Conservation (phyloP, 768 basidiomycete genomes). For the Lanmaoa pseudosensibilis region DNA sequence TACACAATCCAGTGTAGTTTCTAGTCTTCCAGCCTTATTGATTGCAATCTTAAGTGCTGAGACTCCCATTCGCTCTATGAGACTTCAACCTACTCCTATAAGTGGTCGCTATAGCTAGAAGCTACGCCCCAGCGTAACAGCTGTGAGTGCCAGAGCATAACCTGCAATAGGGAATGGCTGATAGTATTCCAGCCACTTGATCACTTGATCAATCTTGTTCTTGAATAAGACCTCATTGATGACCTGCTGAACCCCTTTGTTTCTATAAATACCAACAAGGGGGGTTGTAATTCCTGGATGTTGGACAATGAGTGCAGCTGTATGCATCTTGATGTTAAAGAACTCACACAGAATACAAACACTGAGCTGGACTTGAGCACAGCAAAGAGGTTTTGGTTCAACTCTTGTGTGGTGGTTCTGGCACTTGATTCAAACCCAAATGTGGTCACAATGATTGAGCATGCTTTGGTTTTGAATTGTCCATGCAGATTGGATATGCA, state of each 20-base stretch:
- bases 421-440: not conserved
- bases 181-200: not conserved
- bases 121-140: no score
- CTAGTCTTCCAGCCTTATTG: no score
- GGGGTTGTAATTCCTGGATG: not conserved
- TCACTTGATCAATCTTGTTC: not conserved
- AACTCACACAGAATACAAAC: not conserved
- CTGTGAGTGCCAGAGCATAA: not conserved
- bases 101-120: no score
- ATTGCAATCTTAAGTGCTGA: no score
- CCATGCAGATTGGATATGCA: not conserved
- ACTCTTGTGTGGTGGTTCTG: not conserved
- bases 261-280: not conserved
- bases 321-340: not conserved
- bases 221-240: not conserved
- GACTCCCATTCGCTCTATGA: no score
- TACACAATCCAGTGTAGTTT: no score
- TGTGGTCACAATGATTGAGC: not conserved
- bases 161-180: not conserved
- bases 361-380: not conserved
- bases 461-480: not conserved
- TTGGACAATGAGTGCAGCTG: not conserved
- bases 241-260: not conserved
- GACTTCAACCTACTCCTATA: no score
- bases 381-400: not conserved